Conservation (phyloP, 2,329 filamentous ascomycete genomes). For the Diaporthe destruens region DNA sequence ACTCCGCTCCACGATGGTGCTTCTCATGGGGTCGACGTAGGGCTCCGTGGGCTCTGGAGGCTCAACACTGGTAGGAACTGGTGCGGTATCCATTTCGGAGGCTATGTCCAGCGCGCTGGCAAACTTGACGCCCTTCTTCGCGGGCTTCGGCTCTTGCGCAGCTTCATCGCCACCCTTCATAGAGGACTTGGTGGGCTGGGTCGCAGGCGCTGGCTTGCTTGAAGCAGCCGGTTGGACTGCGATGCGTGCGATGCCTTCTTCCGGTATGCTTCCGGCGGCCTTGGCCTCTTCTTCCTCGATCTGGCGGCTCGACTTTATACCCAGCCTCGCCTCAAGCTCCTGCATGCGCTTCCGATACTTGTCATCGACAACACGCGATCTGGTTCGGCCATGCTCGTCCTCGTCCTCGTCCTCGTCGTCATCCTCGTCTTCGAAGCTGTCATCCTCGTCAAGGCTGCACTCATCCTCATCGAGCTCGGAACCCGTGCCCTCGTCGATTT, state of each 20-base stretch:
- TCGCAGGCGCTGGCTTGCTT: slow-evolving; percentile 36
- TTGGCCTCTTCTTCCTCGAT: slow-evolving; percentile 48
- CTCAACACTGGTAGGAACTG: slow-evolving; percentile 47
- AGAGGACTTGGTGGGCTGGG: slow-evolving; percentile 49
- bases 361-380: slow-evolving; percentile 73
- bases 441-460: slow-evolving; percentile 60
- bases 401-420: slow-evolving; percentile 76
- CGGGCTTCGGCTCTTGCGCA: slow-evolving; percentile 44
- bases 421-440: slow-evolving; percentile 63
- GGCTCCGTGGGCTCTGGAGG: slow-evolving; percentile 40
- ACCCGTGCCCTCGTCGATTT: slow-evolving; percentile 73
- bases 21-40: slow-evolving; percentile 44
- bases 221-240: slow-evolving; percentile 56
- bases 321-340: slow-evolving; percentile 82
- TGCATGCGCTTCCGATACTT: slow-evolving; percentile 87
- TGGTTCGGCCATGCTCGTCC: slow-evolving; percentile 82
- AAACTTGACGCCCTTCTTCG: slow-evolving; percentile 81
- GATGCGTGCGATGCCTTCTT: slow-evolving; percentile 70
- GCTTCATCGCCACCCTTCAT: slow-evolving; percentile 42
- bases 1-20: slow-evolving; percentile 48
- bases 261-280: slow-evolving; percentile 38
- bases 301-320: slow-evolving; percentile 63
- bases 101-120: slow-evolving; percentile 80
- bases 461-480: slow-evolving; percentile 37
- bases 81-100: slow-evolving; percentile 49